Conservation (phyloP, 352 stramenopile genomes). For the Stramenopiles sp. region DNA sequence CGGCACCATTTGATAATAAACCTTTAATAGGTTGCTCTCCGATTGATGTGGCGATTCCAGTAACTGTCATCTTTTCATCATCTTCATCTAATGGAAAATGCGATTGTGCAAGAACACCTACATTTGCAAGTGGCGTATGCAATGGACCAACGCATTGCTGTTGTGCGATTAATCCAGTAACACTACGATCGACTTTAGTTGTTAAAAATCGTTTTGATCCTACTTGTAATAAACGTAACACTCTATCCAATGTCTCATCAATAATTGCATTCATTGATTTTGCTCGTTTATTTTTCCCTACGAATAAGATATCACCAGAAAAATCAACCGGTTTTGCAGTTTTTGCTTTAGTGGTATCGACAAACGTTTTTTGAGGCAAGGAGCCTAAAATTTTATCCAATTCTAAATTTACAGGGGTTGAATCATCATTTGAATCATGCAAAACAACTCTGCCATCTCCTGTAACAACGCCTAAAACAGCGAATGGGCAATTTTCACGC, state of each 20-base stretch:
- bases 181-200: slow-evolving; percentile 85
- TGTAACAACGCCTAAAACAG: slow-evolving; percentile 79
- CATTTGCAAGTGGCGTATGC: slow-evolving; percentile 85
- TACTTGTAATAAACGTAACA: slow-evolving; percentile 81
- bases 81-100: slow-evolving; percentile 66
- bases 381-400: slow-evolving; percentile 92
- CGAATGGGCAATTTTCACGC: slow-evolving; percentile 88
- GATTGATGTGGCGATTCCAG: slow-evolving; percentile 81
- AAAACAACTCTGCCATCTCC: slow-evolving; percentile 87
- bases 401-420: slow-evolving; percentile 84
- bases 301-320: slow-evolving; percentile 61
- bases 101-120: slow-evolving; percentile 84
- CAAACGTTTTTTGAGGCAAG: slow-evolving; percentile 97
- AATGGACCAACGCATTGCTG: slow-evolving; percentile 95
- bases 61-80: slow-evolving; percentile 39
- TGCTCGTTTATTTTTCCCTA: slow-evolving; percentile 16
- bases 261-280: neutral
- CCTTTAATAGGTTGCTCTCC: slow-evolving; percentile 94
- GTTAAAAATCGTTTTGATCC: slow-evolving; percentile 94
- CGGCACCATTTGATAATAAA: slow-evolving; percentile 70
- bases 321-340: slow-evolving; percentile 38
- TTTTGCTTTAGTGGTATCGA: slow-evolving; percentile 44
- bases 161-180: slow-evolving; percentile 89
- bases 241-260: slow-evolving; percentile 58
- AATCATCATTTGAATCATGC: slow-evolving; percentile 75